A percentile compares a stretch with the other conserved stretches of the same genome.
Evolutionary conservation across 768 basidiomycete genomes (phyloP).

Genomic region (Melanogaster broomeanus): DNA sequence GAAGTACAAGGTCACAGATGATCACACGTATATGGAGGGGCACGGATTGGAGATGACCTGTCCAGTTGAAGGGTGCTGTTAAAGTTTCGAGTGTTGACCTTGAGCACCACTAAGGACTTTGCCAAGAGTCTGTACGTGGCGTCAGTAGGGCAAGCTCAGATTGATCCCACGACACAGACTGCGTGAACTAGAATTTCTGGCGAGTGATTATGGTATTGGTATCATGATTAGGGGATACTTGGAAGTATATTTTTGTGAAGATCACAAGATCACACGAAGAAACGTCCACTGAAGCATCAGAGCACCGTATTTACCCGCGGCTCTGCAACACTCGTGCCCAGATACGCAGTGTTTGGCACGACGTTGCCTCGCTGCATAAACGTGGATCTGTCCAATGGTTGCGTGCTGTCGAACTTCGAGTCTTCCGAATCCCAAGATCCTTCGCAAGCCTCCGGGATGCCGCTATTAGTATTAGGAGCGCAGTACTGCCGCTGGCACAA

Average conservation of each 20-base stretch:
- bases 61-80: no score
- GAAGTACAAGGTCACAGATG: conserved; percentile 35
- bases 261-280: not conserved
- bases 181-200: not conserved
- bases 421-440: not conserved
- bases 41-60: conserved; percentile 23
- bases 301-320: not conserved
- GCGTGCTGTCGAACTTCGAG: not conserved
- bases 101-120: no score
- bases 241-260: not conserved
- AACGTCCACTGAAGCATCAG: not conserved
- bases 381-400: conserved; percentile 22
- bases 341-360: not conserved
- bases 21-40: conserved; percentile 38
- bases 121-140: no score
- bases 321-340: conserved; percentile 2
- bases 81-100: no score
- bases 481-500: conserved; percentile 8
- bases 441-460: conserved; percentile 9
- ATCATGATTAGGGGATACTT: not conserved
- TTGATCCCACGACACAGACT: not conserved
- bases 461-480: conserved; percentile 35
- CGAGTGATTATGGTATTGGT: no score
- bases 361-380: conserved; percentile 24
- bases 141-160: no score